These are phyloP conservation scores for Lentinula guzmanii DNA, from an alignment of 768 basidiomycete species.

Conservation along the genomic window DNA sequence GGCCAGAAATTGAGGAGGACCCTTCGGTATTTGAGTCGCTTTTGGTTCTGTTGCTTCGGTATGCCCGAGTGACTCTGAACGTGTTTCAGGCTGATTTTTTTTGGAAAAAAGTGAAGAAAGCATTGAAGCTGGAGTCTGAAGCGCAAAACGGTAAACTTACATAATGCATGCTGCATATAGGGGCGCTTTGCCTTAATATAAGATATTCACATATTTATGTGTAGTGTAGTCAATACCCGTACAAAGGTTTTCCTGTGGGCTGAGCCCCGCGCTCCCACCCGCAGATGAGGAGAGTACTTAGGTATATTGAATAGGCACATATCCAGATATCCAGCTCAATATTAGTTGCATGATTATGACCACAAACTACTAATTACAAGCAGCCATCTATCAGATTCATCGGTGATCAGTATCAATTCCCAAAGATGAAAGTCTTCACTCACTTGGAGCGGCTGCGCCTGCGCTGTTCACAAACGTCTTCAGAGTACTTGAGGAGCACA, in stretches of 20 bases:
- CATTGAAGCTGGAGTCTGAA: background rate
- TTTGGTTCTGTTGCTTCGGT: background rate
- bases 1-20: constrained; percentile 13
- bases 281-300: too few relatives aligned
- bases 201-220: too few relatives aligned
- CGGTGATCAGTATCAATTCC: background rate
- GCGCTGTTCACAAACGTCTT: constrained; percentile 28
- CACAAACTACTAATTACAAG: constrained; percentile 1
- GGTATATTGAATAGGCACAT: too few relatives aligned
- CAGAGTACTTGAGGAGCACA: constrained; percentile 31
- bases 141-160: too few relatives aligned
- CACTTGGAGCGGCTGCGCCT: constrained; percentile 30
- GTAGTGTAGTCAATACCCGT: too few relatives aligned
- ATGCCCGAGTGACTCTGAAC: background rate
- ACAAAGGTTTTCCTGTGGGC: too few relatives aligned
- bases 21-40: background rate
- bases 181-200: too few relatives aligned
- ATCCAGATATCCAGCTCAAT: too few relatives aligned
- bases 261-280: too few relatives aligned
- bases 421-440: constrained; percentile 5
- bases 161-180: too few relatives aligned
- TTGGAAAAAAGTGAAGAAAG: background rate
- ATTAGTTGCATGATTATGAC: too few relatives aligned
- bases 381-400: constrained; percentile 12
- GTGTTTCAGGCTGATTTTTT: background rate